These are phyloP conservation scores for Zoysia matrella DNA, from an alignment of 202 grass and related monocot species.

Conservation along the genomic window DNA sequence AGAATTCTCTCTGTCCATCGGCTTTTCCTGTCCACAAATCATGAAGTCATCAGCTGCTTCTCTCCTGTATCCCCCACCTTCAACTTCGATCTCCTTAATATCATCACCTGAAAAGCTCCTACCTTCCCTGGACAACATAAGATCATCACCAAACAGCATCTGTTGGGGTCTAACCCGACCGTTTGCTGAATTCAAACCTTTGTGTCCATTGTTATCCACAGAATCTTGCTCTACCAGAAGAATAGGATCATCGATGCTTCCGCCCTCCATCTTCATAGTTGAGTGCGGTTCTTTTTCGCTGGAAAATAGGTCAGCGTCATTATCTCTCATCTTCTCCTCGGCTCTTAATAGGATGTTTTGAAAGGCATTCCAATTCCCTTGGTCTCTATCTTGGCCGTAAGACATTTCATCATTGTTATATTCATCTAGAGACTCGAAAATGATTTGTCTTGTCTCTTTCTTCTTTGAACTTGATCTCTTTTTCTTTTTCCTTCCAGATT, in stretches of 20 bases:
- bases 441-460: conserved; percentile 52
- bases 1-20: conserved; percentile 54
- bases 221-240: conserved; percentile 60
- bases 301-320: conserved; percentile 64
- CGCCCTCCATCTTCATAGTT: conserved; percentile 59
- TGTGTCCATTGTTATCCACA: conserved; percentile 49
- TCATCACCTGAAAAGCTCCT: conserved; percentile 39
- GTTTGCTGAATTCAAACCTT: conserved; percentile 63
- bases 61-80: conserved; percentile 60
- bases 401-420: conserved; percentile 51
- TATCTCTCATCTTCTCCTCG: conserved; percentile 67
- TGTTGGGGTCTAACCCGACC: conserved; percentile 58
- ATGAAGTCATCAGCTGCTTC: conserved; percentile 66
- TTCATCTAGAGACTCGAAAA: conserved; percentile 53
- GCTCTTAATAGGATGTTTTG: conserved; percentile 80
- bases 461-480: conserved; percentile 67
- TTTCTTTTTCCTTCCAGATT: conserved; percentile 57
- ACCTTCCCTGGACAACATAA: conserved; percentile 64
- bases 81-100: conserved; percentile 85
- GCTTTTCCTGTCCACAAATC: conserved; percentile 73
- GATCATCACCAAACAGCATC: conserved; percentile 63
- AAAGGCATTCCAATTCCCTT: conserved; percentile 93
- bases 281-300: conserved; percentile 57
- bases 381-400: conserved; percentile 59
- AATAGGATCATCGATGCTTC: conserved; percentile 62